A percentile compares a stretch with the other conserved stretches of the same genome.
phyloP scores from a whole-genome alignment of 2,329 filamentous ascomycete genomes.

The Diaporthe caulivora region DNA sequence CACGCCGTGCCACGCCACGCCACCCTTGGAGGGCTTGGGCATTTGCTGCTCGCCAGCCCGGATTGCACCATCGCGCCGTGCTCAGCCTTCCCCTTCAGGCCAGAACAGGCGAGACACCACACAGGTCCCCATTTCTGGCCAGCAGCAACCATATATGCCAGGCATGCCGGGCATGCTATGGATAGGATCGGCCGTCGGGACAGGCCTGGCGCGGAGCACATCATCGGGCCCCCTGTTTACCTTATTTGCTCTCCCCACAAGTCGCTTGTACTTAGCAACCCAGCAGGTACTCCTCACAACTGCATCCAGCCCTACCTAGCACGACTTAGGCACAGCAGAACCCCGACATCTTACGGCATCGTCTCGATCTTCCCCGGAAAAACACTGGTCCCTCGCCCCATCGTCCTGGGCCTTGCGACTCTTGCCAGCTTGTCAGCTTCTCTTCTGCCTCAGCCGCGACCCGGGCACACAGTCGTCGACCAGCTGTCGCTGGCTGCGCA shows the following conservation, averaged over 20 bases:
- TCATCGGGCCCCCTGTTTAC: slow-evolving; percentile 29
- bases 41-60: slow-evolving; percentile 23
- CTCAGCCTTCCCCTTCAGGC: not conserved
- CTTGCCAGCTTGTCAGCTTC: not conserved
- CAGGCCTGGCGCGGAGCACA: slow-evolving; percentile 33
- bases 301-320: slow-evolving; percentile 23
- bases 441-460: slow-evolving; percentile 1
- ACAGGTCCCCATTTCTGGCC: not conserved
- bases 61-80: slow-evolving; percentile 29
- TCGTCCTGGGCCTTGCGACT: not conserved
- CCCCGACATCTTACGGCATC: slow-evolving; percentile 17
- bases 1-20: not conserved
- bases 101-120: not conserved
- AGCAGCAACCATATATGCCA: not conserved
- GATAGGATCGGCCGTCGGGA: slow-evolving; percentile 14
- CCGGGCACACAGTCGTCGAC: not conserved
- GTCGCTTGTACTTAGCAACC: slow-evolving; percentile 19
- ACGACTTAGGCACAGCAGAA: not conserved
- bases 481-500: not conserved
- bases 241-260: slow-evolving; percentile 29
- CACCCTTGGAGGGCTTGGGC: slow-evolving; percentile 4
- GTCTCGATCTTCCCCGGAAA: not conserved
- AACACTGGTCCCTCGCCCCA: slow-evolving; percentile 2
- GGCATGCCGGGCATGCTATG: too few relatives aligned
- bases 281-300: slow-evolving; percentile 3